These are phyloP conservation scores for Hura crepitans DNA, from an alignment of 441 rosid genomes.

Conservation along the genomic window DNA sequence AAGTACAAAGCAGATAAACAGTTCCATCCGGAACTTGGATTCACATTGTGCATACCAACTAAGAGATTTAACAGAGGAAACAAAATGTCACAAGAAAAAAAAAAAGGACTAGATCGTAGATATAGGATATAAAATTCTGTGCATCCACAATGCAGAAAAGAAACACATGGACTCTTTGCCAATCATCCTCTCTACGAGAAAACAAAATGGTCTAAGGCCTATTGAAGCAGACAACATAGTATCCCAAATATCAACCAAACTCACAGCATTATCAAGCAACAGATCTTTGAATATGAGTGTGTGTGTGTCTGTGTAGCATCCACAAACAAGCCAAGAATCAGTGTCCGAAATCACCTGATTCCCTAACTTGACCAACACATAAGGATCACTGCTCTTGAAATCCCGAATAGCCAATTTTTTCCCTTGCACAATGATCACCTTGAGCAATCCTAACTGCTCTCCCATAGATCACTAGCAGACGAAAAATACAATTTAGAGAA, in stretches of 20 bases:
- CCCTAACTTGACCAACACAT: constrained; percentile 79
- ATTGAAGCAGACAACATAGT: background rate
- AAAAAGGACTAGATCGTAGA: background rate
- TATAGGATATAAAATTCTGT: background rate
- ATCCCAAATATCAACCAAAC: background rate
- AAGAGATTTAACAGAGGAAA: background rate
- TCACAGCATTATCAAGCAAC: background rate
- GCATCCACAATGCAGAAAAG: background rate
- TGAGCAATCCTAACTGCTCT: constrained; percentile 61
- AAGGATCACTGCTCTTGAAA: constrained; percentile 96
- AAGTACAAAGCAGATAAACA: background rate
- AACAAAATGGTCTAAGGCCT: background rate
- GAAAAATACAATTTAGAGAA: background rate
- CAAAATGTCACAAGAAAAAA: background rate
- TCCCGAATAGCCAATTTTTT: constrained; percentile 78
- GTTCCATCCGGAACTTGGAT: background rate
- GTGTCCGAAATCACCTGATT: constrained; percentile 49
- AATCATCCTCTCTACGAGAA: background rate
- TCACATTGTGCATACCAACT: background rate
- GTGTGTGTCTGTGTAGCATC: too few species aligned
- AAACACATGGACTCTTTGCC: background rate
- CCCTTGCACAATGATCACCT: constrained; percentile 70
- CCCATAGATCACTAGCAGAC: constrained; percentile 41
- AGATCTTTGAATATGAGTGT: background rate
- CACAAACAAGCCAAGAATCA: background rate